Evolutionary conservation across 495 filamentous ascomycete species (phyloP).

Genomic region (Podospora conica): DNA sequence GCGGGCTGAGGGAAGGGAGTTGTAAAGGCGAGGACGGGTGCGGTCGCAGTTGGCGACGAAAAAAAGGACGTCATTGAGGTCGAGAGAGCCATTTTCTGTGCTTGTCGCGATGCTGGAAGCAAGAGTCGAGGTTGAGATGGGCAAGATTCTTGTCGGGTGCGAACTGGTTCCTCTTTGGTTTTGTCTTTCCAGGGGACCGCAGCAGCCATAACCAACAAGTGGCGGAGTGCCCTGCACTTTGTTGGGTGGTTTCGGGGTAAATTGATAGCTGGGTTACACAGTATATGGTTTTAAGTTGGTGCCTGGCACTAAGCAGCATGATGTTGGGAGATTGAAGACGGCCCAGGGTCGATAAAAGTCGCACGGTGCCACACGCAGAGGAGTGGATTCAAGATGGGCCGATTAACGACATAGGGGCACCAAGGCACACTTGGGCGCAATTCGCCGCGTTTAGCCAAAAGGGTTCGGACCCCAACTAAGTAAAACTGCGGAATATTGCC

Average conservation of each 20-base stretch:
- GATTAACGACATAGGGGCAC: no score
- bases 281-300: background rate
- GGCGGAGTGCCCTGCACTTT: background rate
- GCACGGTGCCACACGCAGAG: no score
- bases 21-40: background rate
- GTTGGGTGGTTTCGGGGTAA: background rate
- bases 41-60: background rate
- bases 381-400: no score
- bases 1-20: slow-evolving; percentile 9
- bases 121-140: background rate
- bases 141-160: background rate
- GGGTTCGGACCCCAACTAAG: background rate
- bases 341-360: no score
- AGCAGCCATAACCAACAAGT: background rate
- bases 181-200: background rate
- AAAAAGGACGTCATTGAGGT: background rate
- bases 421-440: background rate
- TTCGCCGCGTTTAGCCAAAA: background rate
- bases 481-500: background rate
- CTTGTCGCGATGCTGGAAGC: background rate
- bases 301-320: background rate
- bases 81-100: slow-evolving; percentile 1
- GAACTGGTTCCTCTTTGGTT: background rate
- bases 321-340: no score
- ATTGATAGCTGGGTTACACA: background rate